These are phyloP conservation scores for Novymonas esmeraldas DNA, from an alignment of 208 protist species.

Conservation along the genomic window DNA sequence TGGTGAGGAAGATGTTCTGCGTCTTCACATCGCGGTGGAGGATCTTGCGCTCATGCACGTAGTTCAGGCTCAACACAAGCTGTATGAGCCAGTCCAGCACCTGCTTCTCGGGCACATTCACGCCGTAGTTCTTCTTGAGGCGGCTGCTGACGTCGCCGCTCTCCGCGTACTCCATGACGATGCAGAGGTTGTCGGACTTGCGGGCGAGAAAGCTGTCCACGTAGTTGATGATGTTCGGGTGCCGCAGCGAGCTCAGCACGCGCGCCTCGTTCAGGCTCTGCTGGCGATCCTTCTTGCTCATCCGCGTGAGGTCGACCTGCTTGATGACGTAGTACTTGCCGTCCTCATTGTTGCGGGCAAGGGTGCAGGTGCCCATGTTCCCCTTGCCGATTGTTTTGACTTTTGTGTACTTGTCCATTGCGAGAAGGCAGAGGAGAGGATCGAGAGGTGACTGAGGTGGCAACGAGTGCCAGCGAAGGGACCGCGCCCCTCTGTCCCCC, in stretches of 20 bases:
- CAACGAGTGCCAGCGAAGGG: no score
- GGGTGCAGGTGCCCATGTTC: slow-evolving; percentile 93
- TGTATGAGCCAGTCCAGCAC: slow-evolving; percentile 92
- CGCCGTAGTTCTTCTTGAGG: slow-evolving; percentile 81
- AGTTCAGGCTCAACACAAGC: slow-evolving; percentile 88
- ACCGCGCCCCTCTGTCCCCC: no score
- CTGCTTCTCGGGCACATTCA: slow-evolving; percentile 84
- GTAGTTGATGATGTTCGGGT: slow-evolving; percentile 96
- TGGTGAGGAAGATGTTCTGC: slow-evolving; percentile 94
- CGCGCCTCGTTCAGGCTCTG: slow-evolving; percentile 93
- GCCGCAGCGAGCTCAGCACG: slow-evolving; percentile 85
- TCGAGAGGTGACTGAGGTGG: no score
- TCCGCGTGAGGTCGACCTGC: slow-evolving; percentile 88
- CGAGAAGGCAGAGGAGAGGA: no score
- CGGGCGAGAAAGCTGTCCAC: slow-evolving; percentile 92
- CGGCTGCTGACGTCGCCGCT: slow-evolving; percentile 82
- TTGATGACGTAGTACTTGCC: slow-evolving; percentile 94
- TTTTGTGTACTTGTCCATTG: slow-evolving; percentile 94
- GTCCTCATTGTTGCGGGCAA: slow-evolving; percentile 92
- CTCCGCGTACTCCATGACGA: slow-evolving; percentile 94
- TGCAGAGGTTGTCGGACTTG: slow-evolving; percentile 90
- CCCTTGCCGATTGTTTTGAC: slow-evolving; percentile 93
- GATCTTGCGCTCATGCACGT: slow-evolving; percentile 92
- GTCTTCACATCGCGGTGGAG: slow-evolving; percentile 94
- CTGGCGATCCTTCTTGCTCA: slow-evolving; percentile 90